Evolutionary conservation across 495 filamentous ascomycete genomes (phyloP).

Genomic region (Cairneyella variabilis): DNA sequence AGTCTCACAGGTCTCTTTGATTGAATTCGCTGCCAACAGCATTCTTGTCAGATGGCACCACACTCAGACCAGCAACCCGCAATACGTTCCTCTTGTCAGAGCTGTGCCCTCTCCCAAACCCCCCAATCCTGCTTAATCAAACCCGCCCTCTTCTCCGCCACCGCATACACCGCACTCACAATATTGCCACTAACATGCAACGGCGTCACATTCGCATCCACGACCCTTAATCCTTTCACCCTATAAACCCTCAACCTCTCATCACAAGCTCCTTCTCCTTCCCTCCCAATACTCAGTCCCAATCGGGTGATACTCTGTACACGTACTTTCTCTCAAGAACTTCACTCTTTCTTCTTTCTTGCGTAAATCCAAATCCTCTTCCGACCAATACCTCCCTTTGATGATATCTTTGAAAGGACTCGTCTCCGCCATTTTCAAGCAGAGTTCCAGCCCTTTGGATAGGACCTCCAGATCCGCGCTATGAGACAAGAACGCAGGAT

Average conservation of each 20-base stretch:
- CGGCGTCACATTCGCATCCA: constrained; percentile 29
- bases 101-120: too few species aligned
- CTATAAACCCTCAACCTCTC: constrained; percentile 33
- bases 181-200: constrained; percentile 14
- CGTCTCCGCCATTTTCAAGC: background rate
- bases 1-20: too few species aligned
- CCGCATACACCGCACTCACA: constrained; percentile 12
- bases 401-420: constrained; percentile 8
- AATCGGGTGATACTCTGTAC: background rate
- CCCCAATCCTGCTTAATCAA: constrained; percentile 14
- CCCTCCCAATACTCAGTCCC: constrained; percentile 3
- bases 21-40: too few species aligned
- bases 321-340: background rate
- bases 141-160: constrained; percentile 16
- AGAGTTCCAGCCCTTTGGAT: constrained; percentile 11
- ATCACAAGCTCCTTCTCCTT: constrained; percentile 26
- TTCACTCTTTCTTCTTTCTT: background rate
- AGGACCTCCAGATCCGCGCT: constrained; percentile 35
- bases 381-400: constrained; percentile 3
- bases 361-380: background rate
- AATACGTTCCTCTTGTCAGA: too few species aligned
- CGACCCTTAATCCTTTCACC: constrained; percentile 31
- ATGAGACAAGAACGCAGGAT: constrained; percentile 31
- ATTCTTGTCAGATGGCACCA: too few species aligned
- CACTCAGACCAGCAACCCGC: too few species aligned